Percentiles rank a stretch among this genome's conserved stretches.
These are phyloP conservation scores for Torulaspora globosa DNA, from an alignment of 1,139 yeast genomes.

Conservation along the genomic window DNA sequence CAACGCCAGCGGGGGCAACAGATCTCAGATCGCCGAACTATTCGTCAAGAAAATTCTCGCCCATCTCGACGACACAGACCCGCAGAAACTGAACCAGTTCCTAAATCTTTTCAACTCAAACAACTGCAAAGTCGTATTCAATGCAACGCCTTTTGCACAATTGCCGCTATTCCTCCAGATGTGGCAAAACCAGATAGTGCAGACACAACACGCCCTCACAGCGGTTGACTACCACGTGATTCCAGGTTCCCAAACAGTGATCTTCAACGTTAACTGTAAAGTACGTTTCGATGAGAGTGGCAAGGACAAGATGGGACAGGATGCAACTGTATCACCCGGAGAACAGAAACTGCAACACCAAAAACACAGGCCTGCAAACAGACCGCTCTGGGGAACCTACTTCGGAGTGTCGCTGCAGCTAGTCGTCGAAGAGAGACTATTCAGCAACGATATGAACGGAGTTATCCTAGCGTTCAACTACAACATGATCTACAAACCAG, in stretches of 20 bases:
- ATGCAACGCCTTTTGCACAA: conserved; percentile 63
- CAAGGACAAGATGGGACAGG: conserved; percentile 56
- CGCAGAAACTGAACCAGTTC: conserved; percentile 47
- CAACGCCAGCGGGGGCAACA: conserved; percentile 14
- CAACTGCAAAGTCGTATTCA: conserved; percentile 47
- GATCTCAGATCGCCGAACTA: conserved; percentile 32
- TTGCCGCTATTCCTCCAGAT: conserved; percentile 57
- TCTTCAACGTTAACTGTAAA: conserved; percentile 57
- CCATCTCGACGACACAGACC: conserved; percentile 41
- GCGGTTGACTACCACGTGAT: conserved; percentile 64
- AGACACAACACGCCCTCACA: conserved; percentile 58
- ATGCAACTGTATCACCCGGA: conserved; percentile 40
- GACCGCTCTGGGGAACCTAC: conserved; percentile 61
- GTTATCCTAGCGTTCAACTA: conserved; percentile 56
- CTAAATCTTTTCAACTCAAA: conserved; percentile 44
- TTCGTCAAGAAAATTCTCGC: conserved; percentile 41
- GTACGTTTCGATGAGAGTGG: conserved; percentile 76
- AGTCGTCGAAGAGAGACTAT: conserved; percentile 55
- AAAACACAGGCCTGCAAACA: conserved; percentile 20
- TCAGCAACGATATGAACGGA: conserved; percentile 44
- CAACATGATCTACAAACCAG: conserved; percentile 61
- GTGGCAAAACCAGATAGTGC: conserved; percentile 57
- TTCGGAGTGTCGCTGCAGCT: conserved; percentile 60
- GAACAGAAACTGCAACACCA: conserved; percentile 23
- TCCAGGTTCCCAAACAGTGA: conserved; percentile 60